These are phyloP conservation scores for Chrysoporthe austroafricana DNA, from an alignment of 2,329 filamentous ascomycete genomes.

Conservation along the genomic window DNA sequence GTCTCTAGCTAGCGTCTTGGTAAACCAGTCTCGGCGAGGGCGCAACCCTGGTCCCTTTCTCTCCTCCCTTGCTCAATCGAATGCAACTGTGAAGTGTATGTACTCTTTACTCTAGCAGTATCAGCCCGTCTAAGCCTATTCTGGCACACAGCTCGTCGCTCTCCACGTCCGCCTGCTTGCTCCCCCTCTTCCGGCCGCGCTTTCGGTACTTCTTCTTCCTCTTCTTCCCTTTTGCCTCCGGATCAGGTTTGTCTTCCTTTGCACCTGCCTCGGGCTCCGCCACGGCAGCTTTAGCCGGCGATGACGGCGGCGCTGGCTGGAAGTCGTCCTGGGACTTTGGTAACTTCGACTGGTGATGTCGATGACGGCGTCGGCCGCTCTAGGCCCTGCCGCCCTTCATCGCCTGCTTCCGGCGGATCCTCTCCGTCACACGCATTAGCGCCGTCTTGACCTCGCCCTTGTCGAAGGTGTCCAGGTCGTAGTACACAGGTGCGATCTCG, in stretches of 20 bases:
- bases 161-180: too few relatives aligned
- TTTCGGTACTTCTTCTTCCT: too few relatives aligned
- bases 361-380: not conserved
- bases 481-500: constrained; percentile 93
- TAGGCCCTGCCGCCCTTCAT: constrained; percentile 49
- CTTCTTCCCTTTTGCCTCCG: too few relatives aligned
- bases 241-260: not conserved
- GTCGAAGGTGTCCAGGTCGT: constrained; percentile 80
- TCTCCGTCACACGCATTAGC: constrained; percentile 60
- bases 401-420: constrained; percentile 62
- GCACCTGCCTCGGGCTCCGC: not conserved
- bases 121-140: too few relatives aligned
- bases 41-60: too few relatives aligned
- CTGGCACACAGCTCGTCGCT: too few relatives aligned
- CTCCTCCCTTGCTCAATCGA: not conserved
- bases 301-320: not conserved
- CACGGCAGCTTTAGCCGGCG: not conserved
- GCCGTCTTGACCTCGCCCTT: constrained; percentile 84
- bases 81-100: constrained; percentile 1
- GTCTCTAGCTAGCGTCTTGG: too few relatives aligned
- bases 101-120: too few relatives aligned
- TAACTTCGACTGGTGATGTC: not conserved
- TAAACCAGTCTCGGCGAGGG: too few relatives aligned
- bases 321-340: not conserved
- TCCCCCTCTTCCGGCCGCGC: too few relatives aligned